Evolutionary conservation across 805 yeast genomes (phyloP).

Genomic region (Cyberlindnera nakhonratchasimensis): DNA sequence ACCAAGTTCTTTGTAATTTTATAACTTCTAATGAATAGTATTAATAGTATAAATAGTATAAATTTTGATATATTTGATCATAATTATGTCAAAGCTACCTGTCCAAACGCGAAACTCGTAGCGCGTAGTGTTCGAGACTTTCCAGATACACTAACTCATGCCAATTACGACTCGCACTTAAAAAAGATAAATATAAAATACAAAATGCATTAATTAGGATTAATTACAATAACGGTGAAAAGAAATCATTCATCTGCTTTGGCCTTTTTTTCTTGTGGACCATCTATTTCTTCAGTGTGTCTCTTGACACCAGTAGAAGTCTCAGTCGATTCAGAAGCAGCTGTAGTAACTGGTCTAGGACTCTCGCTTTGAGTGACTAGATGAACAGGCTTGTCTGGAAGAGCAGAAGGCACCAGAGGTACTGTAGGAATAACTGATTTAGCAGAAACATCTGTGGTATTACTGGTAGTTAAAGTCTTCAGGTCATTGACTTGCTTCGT

Average conservation of each 20-base stretch:
- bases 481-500: constrained; percentile 38
- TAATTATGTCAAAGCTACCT: too few relatives aligned
- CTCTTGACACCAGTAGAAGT: constrained; percentile 19
- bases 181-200: not conserved
- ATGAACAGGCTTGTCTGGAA: constrained; percentile 1
- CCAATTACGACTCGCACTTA: too few relatives aligned
- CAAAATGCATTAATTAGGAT: not conserved
- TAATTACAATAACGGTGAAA: not conserved
- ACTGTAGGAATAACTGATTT: not conserved
- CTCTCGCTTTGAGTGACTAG: too few relatives aligned
- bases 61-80: too few relatives aligned
- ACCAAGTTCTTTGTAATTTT: not conserved
- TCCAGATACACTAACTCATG: not conserved
- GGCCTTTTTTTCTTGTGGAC: constrained; percentile 32
- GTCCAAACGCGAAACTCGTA: constrained; percentile 1
- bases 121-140: not conserved
- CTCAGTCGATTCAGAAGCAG: constrained; percentile 13
- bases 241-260: constrained; percentile 13
- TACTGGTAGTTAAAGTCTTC: too few relatives aligned
- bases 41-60: too few relatives aligned
- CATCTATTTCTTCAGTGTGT: constrained; percentile 26
- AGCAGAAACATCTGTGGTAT: constrained; percentile 3
- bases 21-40: too few relatives aligned
- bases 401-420: not conserved
- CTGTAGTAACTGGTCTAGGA: not conserved